Conservation (phyloP, 768 basidiomycete species). For the Leucosporidium scottii region DNA sequence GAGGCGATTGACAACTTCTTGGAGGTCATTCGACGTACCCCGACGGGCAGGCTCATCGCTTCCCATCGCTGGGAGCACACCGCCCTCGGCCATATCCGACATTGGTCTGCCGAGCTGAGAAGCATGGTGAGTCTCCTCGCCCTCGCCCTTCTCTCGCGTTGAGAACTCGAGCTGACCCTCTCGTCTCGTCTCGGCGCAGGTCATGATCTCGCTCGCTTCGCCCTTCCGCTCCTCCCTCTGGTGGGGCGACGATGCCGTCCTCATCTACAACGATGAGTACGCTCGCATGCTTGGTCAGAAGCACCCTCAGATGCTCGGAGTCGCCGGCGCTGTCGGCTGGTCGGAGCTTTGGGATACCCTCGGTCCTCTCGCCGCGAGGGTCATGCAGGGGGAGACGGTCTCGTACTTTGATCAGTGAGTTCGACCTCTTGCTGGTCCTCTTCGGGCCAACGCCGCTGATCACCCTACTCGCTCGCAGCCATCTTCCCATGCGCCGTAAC, state of each 20-base stretch:
- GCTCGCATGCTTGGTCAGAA: conserved; percentile 22
- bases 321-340: conserved; percentile 17
- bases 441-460: conserved; percentile 4
- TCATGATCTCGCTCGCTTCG: conserved; percentile 17
- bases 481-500: conserved; percentile 23
- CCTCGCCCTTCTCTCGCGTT: neutral
- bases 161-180: no score
- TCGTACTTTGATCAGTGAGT: neutral
- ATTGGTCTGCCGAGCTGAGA: no score
- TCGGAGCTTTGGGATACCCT: conserved; percentile 30
- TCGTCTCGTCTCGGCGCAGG: conserved; percentile 1
- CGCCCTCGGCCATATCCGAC: no score
- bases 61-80: no score
- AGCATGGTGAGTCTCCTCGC: no score
- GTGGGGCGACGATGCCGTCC: conserved; percentile 8
- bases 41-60: no score
- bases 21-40: no score
- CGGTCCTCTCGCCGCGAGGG: conserved; percentile 7
- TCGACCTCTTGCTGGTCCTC: neutral
- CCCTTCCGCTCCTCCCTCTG: conserved; percentile 26
- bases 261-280: conserved; percentile 25
- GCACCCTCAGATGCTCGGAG: conserved; percentile 25
- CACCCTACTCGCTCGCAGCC: conserved; percentile 14
- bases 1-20: no score
- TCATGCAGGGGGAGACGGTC: neutral